Evolutionary conservation across 257 asterid genomes (phyloP).

Genomic region (Solanum pinnatisectum): DNA sequence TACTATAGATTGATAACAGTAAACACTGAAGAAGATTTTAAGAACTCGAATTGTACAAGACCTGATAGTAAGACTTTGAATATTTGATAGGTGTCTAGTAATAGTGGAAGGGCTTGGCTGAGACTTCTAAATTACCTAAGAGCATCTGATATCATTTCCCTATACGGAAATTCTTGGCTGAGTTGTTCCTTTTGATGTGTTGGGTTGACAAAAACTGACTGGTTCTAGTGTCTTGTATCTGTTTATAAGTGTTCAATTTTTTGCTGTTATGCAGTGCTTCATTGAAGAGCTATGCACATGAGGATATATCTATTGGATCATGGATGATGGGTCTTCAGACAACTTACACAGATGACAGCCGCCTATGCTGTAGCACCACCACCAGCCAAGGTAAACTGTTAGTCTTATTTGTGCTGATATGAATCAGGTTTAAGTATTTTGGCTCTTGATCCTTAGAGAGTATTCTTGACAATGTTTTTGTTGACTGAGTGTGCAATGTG

Average conservation of each 20-base stretch:
- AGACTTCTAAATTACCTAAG: neutral
- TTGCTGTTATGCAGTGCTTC: conserved; percentile 55
- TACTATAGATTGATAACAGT: neutral
- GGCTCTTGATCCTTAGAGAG: neutral
- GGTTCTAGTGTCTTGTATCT: neutral
- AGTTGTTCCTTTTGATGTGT: neutral
- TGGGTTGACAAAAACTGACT: neutral
- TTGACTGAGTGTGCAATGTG: neutral
- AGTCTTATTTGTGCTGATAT: neutral
- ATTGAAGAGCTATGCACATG: conserved; percentile 73
- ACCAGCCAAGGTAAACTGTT: conserved; percentile 43
- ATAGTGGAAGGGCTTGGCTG: neutral
- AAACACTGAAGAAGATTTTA: neutral
- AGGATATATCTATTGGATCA: conserved; percentile 80
- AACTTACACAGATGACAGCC: conserved; percentile 74
- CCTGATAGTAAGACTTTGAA: neutral
- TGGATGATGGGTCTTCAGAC: conserved; percentile 94
- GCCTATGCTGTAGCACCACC: conserved; percentile 60
- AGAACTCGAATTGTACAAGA: neutral
- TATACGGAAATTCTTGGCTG: neutral
- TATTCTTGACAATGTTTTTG: neutral
- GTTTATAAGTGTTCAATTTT: neutral
- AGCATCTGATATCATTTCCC: neutral
- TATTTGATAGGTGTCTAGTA: neutral
- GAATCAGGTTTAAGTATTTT: neutral